Evolutionary conservation across 2,329 filamentous ascomycete species (phyloP), one percentile per base, ranked within the genome.

Genomic region (Arthrocladium fulminans): DNA sequence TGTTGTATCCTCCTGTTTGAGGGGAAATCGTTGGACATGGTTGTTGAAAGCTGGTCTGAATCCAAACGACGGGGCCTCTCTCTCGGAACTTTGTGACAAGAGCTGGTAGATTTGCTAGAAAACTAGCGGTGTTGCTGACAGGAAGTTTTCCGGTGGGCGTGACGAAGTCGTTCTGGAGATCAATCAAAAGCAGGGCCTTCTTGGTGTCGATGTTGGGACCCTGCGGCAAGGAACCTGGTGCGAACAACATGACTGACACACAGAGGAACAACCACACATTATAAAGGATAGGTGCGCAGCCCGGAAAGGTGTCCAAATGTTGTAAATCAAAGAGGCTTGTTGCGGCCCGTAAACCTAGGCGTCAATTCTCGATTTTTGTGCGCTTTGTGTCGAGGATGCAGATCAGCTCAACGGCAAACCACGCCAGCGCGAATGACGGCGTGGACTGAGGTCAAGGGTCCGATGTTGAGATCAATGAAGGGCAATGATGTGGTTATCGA

Each of bases 91-190:
- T 76, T 9, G 77, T 75, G 35, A 83, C 81, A 2, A 97, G 71
- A 5, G 75, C 67, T 17, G 80, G 69, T 35, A 88, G 77, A 23
- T 78, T 79, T 32, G 83, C 73, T 38, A 92, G 64, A 53, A 89
- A 86, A 8, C 79, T 77, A 3, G 75, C 66, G 2, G 81, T 79
- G 37, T 79, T 74, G 29, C 71, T 70, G 44, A 89, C 78, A 10
- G 80, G 76, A 17, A 96, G 67, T 22, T 80, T 77, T 47, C 86
- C 84, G 13, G 24, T 29, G 1, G 77, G 68, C 5, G 79, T 74
- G 50, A 94, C 69, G 60, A 97, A 95, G 64, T 96, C 90, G 59
- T 94, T 88, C 62, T 97, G 92, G 29, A 94, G 78, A 60, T 95
- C 90, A 54, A 96, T 75, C 15, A 94, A 70, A 17, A 97, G 72